Evolutionary conservation across 257 asterid species (phyloP).

Genomic region (Craterostigma plantagineum): DNA sequence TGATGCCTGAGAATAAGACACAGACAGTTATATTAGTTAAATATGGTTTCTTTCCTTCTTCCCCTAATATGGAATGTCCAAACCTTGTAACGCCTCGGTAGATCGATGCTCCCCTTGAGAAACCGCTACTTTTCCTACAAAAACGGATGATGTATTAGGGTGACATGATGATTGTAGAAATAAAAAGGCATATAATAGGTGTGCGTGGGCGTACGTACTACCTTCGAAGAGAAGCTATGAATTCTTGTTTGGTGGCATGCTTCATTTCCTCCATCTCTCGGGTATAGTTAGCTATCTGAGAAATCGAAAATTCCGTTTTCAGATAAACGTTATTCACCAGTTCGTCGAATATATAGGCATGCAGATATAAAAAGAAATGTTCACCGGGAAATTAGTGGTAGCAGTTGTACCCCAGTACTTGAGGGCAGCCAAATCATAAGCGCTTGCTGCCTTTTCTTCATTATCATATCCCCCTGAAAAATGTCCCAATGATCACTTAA

Average conservation of each 20-base stretch:
- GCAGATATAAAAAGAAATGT: not conserved
- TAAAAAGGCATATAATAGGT: not conserved
- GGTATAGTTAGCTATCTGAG: constrained; percentile 52
- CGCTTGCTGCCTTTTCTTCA: constrained; percentile 83
- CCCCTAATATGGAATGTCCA: no score
- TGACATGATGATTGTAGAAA: no score
- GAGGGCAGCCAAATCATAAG: constrained; percentile 85
- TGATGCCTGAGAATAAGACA: constrained; percentile 81
- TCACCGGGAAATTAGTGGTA: constrained; percentile 80
- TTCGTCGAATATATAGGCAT: not conserved
- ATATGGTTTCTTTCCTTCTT: not conserved
- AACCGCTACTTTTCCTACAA: constrained; percentile 77
- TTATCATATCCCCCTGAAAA: constrained; percentile 77
- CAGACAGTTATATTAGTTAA: no score
- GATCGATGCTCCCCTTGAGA: constrained; percentile 82
- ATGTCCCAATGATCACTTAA: constrained; percentile 4
- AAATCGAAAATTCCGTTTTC: not conserved
- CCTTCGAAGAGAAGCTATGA: constrained; percentile 88
- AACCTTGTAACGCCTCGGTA: constrained; percentile 90
- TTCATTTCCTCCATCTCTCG: constrained; percentile 81
- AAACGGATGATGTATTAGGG: not conserved
- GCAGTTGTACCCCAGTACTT: constrained; percentile 90
- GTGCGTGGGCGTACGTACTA: constrained; percentile 1
- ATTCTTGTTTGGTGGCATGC: constrained; percentile 62
- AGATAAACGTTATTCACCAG: no score